These are phyloP conservation scores for Kwoniella shandongensis DNA, from an alignment of 768 basidiomycete species.

Conservation along the genomic window DNA sequence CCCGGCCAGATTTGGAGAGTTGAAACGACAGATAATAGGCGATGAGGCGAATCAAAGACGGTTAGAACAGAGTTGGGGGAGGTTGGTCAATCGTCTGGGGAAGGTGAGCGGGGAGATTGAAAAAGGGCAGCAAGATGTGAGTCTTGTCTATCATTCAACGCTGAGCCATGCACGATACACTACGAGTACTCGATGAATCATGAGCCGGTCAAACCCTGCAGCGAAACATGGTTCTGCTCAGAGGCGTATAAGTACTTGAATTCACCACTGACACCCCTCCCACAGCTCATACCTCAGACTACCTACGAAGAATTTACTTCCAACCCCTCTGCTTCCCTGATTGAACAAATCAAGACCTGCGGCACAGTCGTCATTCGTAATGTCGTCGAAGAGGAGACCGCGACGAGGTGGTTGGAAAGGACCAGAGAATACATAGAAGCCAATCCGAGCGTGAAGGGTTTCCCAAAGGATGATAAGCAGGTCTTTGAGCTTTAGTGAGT, in stretches of 20 bases:
- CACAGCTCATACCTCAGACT: constrained; percentile 57
- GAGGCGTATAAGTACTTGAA: too few relatives aligned
- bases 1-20: constrained; percentile 61
- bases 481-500: constrained; percentile 67
- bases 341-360: constrained; percentile 57
- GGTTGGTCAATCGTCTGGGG: constrained; percentile 26
- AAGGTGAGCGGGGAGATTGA: constrained; percentile 59
- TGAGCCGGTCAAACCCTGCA: too few relatives aligned
- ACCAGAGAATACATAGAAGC: constrained; percentile 41
- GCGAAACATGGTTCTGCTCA: too few relatives aligned
- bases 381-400: constrained; percentile 57
- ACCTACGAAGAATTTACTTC: constrained; percentile 44
- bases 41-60: constrained; percentile 33
- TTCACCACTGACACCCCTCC: background rate
- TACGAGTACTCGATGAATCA: too few relatives aligned
- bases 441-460: constrained; percentile 55
- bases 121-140: constrained; percentile 58
- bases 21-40: constrained; percentile 58
- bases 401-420: constrained; percentile 57
- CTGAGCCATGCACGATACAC: too few relatives aligned
- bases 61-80: constrained; percentile 30
- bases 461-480: constrained; percentile 67
- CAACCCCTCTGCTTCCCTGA: constrained; percentile 12
- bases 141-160: too few relatives aligned
- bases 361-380: constrained; percentile 64